Evolutionary conservation across 2,329 filamentous ascomycete species (phyloP).

Genomic region (Clarireedia sp.): DNA sequence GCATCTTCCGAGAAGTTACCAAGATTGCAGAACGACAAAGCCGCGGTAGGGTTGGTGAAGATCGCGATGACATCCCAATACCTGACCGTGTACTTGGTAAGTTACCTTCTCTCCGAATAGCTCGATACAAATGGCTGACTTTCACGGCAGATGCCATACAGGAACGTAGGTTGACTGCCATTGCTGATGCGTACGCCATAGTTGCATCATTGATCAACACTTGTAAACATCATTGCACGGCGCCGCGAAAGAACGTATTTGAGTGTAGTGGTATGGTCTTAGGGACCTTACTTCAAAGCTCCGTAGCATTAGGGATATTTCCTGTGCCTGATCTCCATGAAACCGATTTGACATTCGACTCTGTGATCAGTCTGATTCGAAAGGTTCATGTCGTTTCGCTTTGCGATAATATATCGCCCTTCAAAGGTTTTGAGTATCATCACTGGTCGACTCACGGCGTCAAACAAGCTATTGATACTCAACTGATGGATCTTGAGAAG

Average conservation of each 20-base stretch:
- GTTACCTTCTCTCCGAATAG: background rate
- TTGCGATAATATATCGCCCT: background rate
- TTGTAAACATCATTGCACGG: background rate
- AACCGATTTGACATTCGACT: background rate
- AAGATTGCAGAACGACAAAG: slow-evolving; percentile 1
- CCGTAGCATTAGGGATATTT: slow-evolving; percentile 2
- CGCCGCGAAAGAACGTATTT: background rate
- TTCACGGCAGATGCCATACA: slow-evolving; percentile 1
- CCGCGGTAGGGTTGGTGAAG: slow-evolving; percentile 1
- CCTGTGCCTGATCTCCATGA: background rate
- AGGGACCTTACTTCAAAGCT: background rate
- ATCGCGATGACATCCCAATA: slow-evolving; percentile 2
- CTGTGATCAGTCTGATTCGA: background rate
- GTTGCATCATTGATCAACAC: background rate
- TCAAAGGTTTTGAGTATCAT: background rate
- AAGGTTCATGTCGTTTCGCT: slow-evolving; percentile 2
- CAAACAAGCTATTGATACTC: background rate
- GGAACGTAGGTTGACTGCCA: background rate
- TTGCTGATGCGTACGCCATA: background rate
- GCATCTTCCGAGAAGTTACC: background rate
- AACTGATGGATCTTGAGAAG: background rate
- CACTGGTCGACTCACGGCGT: slow-evolving; percentile 3
- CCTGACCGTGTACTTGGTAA: slow-evolving; percentile 4
- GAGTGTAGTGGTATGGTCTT: slow-evolving; percentile 3
- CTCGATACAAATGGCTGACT: background rate